These are phyloP conservation scores for Cyanodermella asteris DNA, from an alignment of 2,329 filamentous ascomycete genomes.

Conservation along the genomic window DNA sequence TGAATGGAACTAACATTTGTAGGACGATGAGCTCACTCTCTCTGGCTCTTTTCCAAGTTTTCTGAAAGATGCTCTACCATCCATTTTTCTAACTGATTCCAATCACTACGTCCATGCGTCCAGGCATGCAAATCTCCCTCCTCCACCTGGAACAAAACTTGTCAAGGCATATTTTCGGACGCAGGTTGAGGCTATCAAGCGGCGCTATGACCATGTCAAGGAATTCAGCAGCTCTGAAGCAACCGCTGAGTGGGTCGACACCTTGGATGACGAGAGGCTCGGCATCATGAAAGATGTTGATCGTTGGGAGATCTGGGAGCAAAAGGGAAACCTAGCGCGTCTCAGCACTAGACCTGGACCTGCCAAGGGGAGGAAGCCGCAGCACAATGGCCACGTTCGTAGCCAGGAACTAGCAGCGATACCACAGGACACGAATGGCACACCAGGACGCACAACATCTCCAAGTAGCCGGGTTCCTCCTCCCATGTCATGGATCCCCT, in stretches of 20 bases:
- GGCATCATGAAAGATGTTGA: constrained; percentile 37
- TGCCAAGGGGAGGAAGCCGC: no score
- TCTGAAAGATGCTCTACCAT: constrained; percentile 47
- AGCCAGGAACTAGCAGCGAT: no score
- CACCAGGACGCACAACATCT: no score
- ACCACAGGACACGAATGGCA: no score
- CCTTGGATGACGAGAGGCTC: constrained; percentile 41
- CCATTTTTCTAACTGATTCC: constrained; percentile 40
- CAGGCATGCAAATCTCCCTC: constrained; percentile 29
- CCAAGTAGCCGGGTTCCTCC: no score
- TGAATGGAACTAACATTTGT: no score
- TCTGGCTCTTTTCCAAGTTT: constrained; percentile 37
- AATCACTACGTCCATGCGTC: constrained; percentile 37
- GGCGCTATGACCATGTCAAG: constrained; percentile 41
- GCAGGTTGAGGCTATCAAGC: constrained; percentile 39
- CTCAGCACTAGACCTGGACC: constrained; percentile 2
- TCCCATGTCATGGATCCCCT: no score
- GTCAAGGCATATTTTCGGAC: constrained; percentile 43
- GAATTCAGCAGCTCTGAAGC: constrained; percentile 40
- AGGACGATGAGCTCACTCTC: constrained; percentile 51
- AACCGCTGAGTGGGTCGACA: constrained; percentile 60
- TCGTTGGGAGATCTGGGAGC: constrained; percentile 57
- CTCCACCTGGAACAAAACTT: constrained; percentile 27
- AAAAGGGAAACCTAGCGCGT: constrained; percentile 15
- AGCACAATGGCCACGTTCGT: constrained; percentile 9